phyloP scores from a whole-genome alignment of 208 protist genomes.

The Entamoeba invadens region DNA sequence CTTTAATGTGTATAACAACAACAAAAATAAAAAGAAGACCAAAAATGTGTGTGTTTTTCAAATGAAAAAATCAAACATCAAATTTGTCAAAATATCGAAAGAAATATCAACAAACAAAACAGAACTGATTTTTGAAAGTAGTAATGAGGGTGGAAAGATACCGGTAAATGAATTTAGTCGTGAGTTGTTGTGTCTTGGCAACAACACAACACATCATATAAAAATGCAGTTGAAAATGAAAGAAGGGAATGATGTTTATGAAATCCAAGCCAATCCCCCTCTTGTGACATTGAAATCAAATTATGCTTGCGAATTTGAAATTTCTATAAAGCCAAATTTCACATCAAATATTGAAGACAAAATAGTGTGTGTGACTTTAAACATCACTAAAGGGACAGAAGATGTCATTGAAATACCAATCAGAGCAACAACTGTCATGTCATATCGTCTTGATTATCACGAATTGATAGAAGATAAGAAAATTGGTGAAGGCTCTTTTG shows the following conservation, averaged over 20 bases:
- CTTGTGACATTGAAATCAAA: neutral
- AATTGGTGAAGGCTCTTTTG: neutral
- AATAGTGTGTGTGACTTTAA: neutral
- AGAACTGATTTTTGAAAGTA: too few relatives aligned
- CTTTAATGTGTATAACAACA: too few relatives aligned
- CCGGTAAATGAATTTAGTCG: neutral
- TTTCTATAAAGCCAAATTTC: neutral
- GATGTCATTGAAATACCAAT: neutral
- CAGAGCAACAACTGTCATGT: neutral
- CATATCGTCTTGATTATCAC: neutral
- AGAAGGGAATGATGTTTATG: neutral
- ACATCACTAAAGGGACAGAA: neutral
- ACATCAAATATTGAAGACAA: neutral
- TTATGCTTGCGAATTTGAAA: neutral
- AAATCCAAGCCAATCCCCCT: neutral
- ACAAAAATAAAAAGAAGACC: too few relatives aligned
- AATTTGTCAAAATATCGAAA: too few relatives aligned
- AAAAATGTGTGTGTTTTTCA: too few relatives aligned
- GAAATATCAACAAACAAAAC: too few relatives aligned
- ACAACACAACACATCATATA: neutral
- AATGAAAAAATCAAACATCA: too few relatives aligned
- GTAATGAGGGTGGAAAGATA: neutral
- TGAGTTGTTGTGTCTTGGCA: neutral
- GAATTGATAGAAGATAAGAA: neutral
- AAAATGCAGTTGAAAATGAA: neutral